phyloP scores from a whole-genome alignment of 164 flowering plant species.

The Berberis thunbergii region DNA sequence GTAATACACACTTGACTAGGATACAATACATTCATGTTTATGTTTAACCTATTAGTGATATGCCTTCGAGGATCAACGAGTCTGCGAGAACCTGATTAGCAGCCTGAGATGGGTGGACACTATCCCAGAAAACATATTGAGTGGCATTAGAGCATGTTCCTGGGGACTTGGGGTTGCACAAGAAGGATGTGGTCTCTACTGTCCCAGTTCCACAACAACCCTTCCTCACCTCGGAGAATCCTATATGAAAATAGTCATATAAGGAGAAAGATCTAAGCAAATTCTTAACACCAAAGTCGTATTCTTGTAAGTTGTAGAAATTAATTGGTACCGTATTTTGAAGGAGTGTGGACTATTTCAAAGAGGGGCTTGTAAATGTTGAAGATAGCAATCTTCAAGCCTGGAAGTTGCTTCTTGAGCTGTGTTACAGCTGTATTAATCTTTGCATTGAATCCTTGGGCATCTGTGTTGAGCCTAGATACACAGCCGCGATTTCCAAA shows the following conservation, averaged over 20 bases:
- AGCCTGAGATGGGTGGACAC: slow-evolving; percentile 91
- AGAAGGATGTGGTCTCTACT: slow-evolving; percentile 52
- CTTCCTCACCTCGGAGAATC: slow-evolving; percentile 65
- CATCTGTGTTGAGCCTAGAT: slow-evolving; percentile 49
- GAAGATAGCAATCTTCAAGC: slow-evolving; percentile 58
- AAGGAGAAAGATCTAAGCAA: neutral
- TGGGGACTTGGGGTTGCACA: slow-evolving; percentile 68
- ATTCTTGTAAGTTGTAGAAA: neutral
- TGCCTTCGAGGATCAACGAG: slow-evolving; percentile 53
- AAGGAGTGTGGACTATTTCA: slow-evolving; percentile 46
- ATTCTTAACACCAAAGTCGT: too few relatives aligned
- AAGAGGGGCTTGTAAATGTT: slow-evolving; percentile 70
- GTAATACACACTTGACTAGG: too few relatives aligned
- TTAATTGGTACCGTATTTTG: slow-evolving; percentile 40
- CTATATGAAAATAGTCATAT: slow-evolving; percentile 17
- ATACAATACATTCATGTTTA: neutral
- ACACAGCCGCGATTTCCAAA: slow-evolving; percentile 48
- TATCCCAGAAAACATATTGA: slow-evolving; percentile 83
- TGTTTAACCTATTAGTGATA: slow-evolving; percentile 35
- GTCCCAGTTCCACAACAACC: slow-evolving; percentile 91
- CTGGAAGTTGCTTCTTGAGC: slow-evolving; percentile 49
- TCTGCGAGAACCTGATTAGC: slow-evolving; percentile 82
- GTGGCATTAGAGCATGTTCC: slow-evolving; percentile 89
- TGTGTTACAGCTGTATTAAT: slow-evolving; percentile 35
- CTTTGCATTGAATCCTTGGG: slow-evolving; percentile 66